These are phyloP conservation scores for Dispira simplex DNA, from an alignment of 192 early-diverging fungal genomes.

Conservation along the genomic window DNA sequence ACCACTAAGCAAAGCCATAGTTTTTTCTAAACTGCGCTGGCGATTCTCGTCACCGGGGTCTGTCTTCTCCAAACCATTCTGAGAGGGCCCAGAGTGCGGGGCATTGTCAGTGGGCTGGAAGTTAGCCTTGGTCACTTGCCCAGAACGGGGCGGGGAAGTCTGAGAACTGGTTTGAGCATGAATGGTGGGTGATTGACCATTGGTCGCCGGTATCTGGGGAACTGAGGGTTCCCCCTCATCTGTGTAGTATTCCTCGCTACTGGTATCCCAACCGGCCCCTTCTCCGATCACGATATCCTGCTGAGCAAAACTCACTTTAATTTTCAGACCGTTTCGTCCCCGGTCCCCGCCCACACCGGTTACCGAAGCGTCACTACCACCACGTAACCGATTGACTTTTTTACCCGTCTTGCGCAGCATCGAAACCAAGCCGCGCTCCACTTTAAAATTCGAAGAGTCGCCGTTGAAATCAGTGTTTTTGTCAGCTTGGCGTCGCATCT, in stretches of 20 bases:
- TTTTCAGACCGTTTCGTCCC: not conserved
- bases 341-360: not conserved
- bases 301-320: not conserved
- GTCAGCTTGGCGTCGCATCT: not conserved
- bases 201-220: no score
- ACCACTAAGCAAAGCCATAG: no score
- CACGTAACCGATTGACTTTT: conserved; percentile 5
- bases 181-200: no score
- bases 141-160: no score
- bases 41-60: no score
- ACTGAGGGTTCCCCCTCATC: no score
- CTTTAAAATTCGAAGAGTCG: not conserved
- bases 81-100: no score
- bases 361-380: not conserved
- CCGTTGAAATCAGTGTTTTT: conserved; percentile 11
- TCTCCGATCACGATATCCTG: not conserved
- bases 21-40: no score
- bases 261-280: conserved; percentile 5
- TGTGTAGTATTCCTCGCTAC: not conserved
- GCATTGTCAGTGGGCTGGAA: no score
- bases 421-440: not conserved
- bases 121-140: no score
- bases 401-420: conserved; percentile 2
- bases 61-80: no score
- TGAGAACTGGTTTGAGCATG: no score